Evolutionary conservation across 1,284 basidiomycete genomes (phyloP), one percentile per base, ranked within the genome.

Genomic region (Ustanciosporium gigantosporum): DNA sequence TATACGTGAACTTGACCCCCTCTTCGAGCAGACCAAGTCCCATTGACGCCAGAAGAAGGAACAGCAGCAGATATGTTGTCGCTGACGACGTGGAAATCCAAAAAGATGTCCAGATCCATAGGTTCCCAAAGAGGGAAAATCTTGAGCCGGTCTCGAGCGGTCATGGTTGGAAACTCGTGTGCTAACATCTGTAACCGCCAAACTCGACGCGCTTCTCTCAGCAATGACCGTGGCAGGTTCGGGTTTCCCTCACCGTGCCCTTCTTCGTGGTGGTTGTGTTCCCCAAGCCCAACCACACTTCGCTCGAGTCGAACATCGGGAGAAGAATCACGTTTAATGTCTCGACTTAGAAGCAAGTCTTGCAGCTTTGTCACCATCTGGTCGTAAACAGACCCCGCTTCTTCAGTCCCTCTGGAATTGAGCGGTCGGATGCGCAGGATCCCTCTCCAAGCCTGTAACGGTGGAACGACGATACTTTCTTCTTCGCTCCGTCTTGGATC

Each of bases 61-160:
- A 15, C 3, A 46, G 40, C 19, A 13, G 9, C 19, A 21, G 29
- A 8, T 21, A 2, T 3, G 19, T 7, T 8, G 24, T 13, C 29
- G 34, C 36, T 8, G 22, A 13, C 21, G n/a, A 31, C 15, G 17
- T 20, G 20, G 35, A 52, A 73, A n/a, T 59, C 40, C 6, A 55
- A 36, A 15, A 53, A 4, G 0, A 73, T 14, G 25, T 74, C 71
- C 1, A 72, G 16, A 4, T 70, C 68, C 11, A 36, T 27, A 0
- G 46, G 22, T 16, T 52, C 36, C 25, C 40, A 70, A 2, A 70
- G 45, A 4, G 59, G 46, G 39, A 72, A 74, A 4, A 49, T 36
- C 3, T 21, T 3, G 3, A 7, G 8, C 15, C 66, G 41, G 16
- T 65, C 57, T 11, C 41, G 35, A 0, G 23, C 4, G 0, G 45